phyloP scores from a whole-genome alignment of 1,139 yeast species.

The Nadsonia starkeyi-henricii region DNA sequence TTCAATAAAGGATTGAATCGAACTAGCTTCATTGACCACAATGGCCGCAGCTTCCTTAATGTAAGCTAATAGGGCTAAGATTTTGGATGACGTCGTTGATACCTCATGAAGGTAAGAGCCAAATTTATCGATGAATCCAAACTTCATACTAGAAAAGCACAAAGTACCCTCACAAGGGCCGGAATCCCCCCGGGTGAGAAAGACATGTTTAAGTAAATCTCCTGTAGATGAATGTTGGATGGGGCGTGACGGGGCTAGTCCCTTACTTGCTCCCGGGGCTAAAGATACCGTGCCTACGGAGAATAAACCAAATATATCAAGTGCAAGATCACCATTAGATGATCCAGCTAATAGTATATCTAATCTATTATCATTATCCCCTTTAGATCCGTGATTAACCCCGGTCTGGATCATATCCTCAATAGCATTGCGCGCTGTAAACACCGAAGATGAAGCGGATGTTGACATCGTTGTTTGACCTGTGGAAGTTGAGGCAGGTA shows the following conservation, averaged over 20 bases:
- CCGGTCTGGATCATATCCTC: slow-evolving; percentile 12
- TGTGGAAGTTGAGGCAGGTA: slow-evolving; percentile 13
- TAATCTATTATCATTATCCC: slow-evolving; percentile 8
- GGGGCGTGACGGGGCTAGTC: neutral
- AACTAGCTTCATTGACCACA: slow-evolving; percentile 28
- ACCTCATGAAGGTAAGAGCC: slow-evolving; percentile 21
- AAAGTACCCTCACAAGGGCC: neutral
- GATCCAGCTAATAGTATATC: slow-evolving; percentile 14
- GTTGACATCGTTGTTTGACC: too few relatives aligned
- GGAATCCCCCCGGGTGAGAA: slow-evolving; percentile 6
- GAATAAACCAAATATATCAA: slow-evolving; percentile 17
- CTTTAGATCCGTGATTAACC: slow-evolving; percentile 4
- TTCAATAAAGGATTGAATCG: slow-evolving; percentile 30
- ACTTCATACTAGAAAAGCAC: slow-evolving; percentile 6
- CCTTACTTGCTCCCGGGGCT: neutral
- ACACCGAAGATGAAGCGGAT: slow-evolving; percentile 10
- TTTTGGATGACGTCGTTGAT: slow-evolving; percentile 20
- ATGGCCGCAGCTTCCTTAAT: slow-evolving; percentile 29
- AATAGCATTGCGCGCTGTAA: slow-evolving; percentile 8
- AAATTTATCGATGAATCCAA: slow-evolving; percentile 12
- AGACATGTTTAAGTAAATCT: slow-evolving; percentile 13
- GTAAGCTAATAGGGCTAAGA: slow-evolving; percentile 24
- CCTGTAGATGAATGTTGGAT: slow-evolving; percentile 8
- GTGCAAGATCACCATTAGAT: slow-evolving; percentile 11
- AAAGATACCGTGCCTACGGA: slow-evolving; percentile 12